These are phyloP conservation scores for Gonium pectorale DNA, from an alignment of 139 green algal genomes.

Conservation along the genomic window DNA sequence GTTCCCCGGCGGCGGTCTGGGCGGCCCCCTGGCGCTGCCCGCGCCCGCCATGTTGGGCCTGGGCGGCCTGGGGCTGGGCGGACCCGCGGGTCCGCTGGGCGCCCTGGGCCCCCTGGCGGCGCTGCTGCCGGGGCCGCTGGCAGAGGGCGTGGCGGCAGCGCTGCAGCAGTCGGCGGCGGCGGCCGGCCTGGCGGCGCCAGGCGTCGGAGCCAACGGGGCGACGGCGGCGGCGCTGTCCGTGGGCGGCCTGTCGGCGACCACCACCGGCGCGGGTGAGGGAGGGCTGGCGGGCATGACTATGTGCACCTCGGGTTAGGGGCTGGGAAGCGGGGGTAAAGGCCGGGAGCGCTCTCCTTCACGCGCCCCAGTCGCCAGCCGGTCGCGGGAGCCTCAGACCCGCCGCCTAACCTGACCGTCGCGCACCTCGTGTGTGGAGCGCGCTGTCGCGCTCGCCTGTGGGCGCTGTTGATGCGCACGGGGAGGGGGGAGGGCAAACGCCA, in stretches of 20 bases:
- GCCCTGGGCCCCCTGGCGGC: constrained; percentile 35
- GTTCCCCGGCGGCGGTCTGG: neutral
- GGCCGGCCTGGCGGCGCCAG: too few relatives aligned
- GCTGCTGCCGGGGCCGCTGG: constrained; percentile 48
- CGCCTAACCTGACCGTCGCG: too few relatives aligned
- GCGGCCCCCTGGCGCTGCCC: constrained; percentile 9
- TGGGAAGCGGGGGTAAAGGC: too few relatives aligned
- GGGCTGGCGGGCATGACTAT: neutral
- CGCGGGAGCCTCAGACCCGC: too few relatives aligned
- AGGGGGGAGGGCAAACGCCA: too few relatives aligned
- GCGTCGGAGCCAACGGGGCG: too few relatives aligned
- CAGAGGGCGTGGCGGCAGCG: constrained; percentile 22
- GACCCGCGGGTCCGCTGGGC: neutral
- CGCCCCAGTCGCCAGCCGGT: too few relatives aligned
- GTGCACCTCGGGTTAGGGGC: neutral
- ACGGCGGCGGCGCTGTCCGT: neutral
- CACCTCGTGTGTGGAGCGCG: too few relatives aligned
- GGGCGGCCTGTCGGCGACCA: constrained; percentile 29
- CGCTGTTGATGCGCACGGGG: too few relatives aligned
- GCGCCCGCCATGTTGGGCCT: constrained; percentile 22
- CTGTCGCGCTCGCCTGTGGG: too few relatives aligned
- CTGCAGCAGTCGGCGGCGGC: constrained; percentile 4
- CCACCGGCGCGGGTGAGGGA: neutral
- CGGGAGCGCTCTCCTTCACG: too few relatives aligned
- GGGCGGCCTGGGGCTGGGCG: too few relatives aligned